Base-by-base conservation (phyloP, 495 filamentous ascomycete species). In the Xylaria acuta region DNA sequence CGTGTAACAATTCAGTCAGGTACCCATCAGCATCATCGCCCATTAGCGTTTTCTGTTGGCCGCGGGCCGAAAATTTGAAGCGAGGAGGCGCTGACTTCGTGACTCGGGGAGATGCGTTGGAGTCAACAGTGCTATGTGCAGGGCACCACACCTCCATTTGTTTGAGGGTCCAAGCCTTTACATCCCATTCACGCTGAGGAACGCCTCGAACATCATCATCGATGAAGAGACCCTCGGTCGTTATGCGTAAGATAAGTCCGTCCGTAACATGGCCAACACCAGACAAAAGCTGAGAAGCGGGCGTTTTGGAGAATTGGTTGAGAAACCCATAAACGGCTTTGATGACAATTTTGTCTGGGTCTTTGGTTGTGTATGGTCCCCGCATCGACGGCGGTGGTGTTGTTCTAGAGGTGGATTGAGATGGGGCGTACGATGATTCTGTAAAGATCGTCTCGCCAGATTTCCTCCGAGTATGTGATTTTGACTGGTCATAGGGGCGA, bases 101-200 rank as follows among this genome's bases (percentile, higher is more conserved):
- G 56, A 78, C 82, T 49, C 83, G 86, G 43, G 83, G 79, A 14
- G 75, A 45, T 40, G 73, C 72, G 30, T 58, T 74, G 62, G 74
- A 71, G n/a, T 79, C 76, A 40, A 40, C 67, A 14, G 83, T 77
- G 30, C 79, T 82, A 74, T 88, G 84, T 36, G 82, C 78, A 40
- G 92, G 90, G 75, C 92, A 94, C 90, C 93, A 95, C 80, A 98
- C 91, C 85, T 99, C 96, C 74, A 96, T 90, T 34, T 90, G 84
- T 81, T 95, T 97, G 82, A 99, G 88, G 16, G 93, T 97, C 96
- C 96, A 98, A 22, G 95, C 95, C 79, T 98, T 98, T 80, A 98
- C 88, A 79, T 99, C 96, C 97, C 97, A 99, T 82, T 98, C 97
- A 62, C 96, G 88, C 79, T 97, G 94, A 25, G 92, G 90, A 3